Percentiles rank a stretch among this genome's conserved stretches.
phyloP scores from a whole-genome alignment of 2,329 filamentous ascomycete genomes.

The Leptographium flavum region DNA sequence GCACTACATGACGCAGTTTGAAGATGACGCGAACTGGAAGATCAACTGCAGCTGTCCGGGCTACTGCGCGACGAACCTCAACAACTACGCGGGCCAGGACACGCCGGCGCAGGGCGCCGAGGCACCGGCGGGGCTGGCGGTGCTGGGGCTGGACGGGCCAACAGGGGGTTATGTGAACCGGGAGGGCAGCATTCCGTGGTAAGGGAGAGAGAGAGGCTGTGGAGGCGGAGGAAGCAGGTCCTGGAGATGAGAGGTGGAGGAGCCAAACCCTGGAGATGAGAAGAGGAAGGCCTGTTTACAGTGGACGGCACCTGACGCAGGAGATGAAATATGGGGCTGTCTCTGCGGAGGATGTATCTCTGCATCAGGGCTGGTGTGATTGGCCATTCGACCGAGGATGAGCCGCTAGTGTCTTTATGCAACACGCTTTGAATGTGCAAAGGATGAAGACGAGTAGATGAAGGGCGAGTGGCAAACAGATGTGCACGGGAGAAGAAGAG shows the following conservation, averaged over 20 bases:
- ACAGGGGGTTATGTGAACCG: conserved; percentile 16
- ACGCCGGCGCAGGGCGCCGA: conserved; percentile 16
- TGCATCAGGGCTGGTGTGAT: too few relatives aligned
- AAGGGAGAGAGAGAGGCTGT: background rate
- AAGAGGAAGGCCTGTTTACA: too few relatives aligned
- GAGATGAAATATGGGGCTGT: too few relatives aligned
- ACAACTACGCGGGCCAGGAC: conserved; percentile 6
- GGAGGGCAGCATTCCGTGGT: conserved; percentile 12
- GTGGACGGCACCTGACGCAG: too few relatives aligned
- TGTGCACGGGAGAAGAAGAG: too few relatives aligned
- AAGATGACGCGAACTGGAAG: conserved; percentile 16
- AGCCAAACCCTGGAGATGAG: too few relatives aligned
- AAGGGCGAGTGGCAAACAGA: too few relatives aligned
- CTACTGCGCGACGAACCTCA: conserved; percentile 18
- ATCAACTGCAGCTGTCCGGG: conserved; percentile 24
- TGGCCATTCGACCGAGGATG: background rate
- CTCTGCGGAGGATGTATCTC: too few relatives aligned
- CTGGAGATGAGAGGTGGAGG: too few relatives aligned
- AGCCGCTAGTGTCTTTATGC: conserved; percentile 5
- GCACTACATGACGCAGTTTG: conserved; percentile 16
- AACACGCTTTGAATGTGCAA: too few relatives aligned
- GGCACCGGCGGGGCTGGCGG: conserved; percentile 18
- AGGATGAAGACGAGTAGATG: too few relatives aligned
- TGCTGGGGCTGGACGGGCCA: conserved; percentile 16
- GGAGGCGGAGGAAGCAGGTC: too few relatives aligned